A percentile compares a stretch with the other conserved stretches of the same genome.
phyloP scores from a whole-genome alignment of 1,139 yeast species.

The Candida sp. region DNA sequence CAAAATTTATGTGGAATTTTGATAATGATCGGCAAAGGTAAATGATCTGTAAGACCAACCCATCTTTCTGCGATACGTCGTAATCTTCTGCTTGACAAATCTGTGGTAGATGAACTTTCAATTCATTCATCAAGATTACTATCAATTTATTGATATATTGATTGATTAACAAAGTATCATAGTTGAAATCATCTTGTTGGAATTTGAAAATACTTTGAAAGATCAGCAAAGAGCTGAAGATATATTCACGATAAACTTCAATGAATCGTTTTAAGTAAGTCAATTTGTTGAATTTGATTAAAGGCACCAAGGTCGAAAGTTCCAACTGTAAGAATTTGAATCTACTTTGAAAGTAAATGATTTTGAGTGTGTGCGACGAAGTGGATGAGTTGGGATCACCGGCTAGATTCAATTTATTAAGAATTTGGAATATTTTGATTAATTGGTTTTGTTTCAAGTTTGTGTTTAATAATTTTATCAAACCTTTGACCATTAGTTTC shows the following conservation, averaged over 20 bases:
- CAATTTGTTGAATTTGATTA: conserved; percentile 50
- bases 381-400: conserved; percentile 9
- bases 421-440: conserved; percentile 73
- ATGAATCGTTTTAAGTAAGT: conserved; percentile 74
- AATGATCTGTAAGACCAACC: conserved; percentile 66
- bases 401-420: conserved; percentile 55
- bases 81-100: conserved; percentile 9
- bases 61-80: conserved; percentile 42
- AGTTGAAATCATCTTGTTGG: conserved; percentile 13
- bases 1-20: conserved; percentile 68
- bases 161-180: conserved; percentile 25
- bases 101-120: conserved; percentile 25
- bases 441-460: conserved; percentile 75
- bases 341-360: conserved; percentile 53
- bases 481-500: conserved; percentile 60
- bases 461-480: conserved; percentile 68
- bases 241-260: conserved; percentile 81
- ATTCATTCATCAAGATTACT: conserved; percentile 20
- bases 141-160: conserved; percentile 35
- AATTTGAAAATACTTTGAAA: conserved; percentile 57
- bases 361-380: conserved; percentile 25
- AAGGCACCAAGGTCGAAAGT: conserved; percentile 52
- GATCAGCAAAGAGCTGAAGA: conserved; percentile 68
- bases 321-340: conserved; percentile 60
- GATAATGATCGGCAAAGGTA: conserved; percentile 76